phyloP scores from a whole-genome alignment of 129 eudicot genomes.

The Flaveria brownii region DNA sequence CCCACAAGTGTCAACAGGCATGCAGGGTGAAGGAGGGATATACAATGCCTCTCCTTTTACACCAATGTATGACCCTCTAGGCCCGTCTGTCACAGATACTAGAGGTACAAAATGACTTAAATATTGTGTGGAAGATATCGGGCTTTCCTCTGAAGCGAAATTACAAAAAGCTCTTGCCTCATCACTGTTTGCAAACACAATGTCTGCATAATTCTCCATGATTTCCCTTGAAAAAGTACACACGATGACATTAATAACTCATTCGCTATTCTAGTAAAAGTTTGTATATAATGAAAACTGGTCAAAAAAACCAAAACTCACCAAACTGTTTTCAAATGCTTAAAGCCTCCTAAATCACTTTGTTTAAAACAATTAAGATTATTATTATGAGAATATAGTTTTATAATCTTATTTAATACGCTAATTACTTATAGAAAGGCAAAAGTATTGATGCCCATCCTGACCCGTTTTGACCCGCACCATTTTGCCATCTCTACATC shows the following conservation, averaged over 20 bases:
- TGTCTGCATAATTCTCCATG: constrained; percentile 90
- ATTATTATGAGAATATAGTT: not conserved
- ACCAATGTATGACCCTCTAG: constrained; percentile 86
- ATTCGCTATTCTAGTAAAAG: not conserved
- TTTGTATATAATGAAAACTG: not conserved
- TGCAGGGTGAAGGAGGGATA: constrained; percentile 86
- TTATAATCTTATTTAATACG: not conserved
- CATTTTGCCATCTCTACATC: constrained; percentile 5
- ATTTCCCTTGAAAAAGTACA: constrained; percentile 65
- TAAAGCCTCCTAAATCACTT: not conserved
- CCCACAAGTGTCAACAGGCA: constrained; percentile 93
- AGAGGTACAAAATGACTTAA: constrained; percentile 93
- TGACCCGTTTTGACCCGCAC: not conserved
- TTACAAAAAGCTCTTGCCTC: constrained; percentile 89
- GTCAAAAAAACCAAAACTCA: not conserved
- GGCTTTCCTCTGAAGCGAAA: constrained; percentile 73
- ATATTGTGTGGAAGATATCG: constrained; percentile 78
- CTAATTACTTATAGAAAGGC: not conserved
- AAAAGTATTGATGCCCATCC: not conserved
- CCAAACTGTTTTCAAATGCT: not conserved
- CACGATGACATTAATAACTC: not conserved
- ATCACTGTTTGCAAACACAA: constrained; percentile 82
- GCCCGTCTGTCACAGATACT: constrained; percentile 97
- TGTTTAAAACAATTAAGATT: not conserved
- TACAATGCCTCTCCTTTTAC: constrained; percentile 91